Evolutionary conservation across 148 eudicot species (phyloP).

Genomic region (Euryodendron excelsum): DNA sequence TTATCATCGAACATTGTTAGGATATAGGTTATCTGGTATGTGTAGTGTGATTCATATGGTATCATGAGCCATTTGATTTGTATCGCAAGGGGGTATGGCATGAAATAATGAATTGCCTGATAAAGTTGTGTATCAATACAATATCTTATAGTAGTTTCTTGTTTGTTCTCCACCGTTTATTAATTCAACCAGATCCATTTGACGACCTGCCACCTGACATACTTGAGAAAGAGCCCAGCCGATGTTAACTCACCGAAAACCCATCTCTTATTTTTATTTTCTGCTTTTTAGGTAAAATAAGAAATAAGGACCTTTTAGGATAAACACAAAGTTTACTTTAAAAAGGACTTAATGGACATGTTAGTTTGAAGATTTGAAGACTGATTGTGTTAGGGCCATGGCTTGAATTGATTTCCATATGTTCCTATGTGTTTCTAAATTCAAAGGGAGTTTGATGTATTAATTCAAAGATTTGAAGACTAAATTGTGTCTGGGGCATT

Average conservation of each 20-base stretch:
- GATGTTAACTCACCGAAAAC: neutral
- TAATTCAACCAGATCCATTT: neutral
- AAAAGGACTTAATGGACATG: neutral
- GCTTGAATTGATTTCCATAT: neutral
- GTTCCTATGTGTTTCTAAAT: neutral
- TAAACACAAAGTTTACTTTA: neutral
- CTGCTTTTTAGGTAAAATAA: neutral
- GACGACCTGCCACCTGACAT: neutral
- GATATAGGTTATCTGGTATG: neutral
- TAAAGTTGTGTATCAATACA: neutral
- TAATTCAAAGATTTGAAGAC: neutral
- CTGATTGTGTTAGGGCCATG: neutral
- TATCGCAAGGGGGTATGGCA: neutral
- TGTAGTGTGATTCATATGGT: neutral
- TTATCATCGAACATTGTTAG: no score
- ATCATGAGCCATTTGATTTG: neutral
- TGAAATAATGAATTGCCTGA: neutral
- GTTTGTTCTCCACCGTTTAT: neutral
- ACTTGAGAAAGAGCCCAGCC: neutral
- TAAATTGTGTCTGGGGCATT: neutral
- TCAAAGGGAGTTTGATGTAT: neutral
- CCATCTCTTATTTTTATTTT: neutral
- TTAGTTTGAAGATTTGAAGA: neutral
- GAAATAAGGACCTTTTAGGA: neutral
- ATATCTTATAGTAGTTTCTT: neutral